phyloP scores from a whole-genome alignment of 176 grass and related monocot genomes.

The Guadua angustifolia region DNA sequence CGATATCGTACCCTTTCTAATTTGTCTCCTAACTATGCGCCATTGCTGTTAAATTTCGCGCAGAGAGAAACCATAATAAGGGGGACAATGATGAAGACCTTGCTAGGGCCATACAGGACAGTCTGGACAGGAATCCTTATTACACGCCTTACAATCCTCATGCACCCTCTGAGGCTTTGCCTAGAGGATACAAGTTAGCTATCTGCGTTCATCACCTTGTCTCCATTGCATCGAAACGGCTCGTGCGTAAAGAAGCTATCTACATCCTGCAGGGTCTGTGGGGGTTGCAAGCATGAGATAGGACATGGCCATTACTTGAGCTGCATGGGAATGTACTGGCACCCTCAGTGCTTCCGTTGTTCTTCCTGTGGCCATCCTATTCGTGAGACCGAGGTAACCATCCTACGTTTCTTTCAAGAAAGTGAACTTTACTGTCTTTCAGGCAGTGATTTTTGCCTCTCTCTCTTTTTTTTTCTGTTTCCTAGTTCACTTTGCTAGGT shows the following conservation, averaged over 20 bases:
- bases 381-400: conserved; percentile 72
- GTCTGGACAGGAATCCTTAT: conserved; percentile 61
- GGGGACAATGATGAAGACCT: conserved; percentile 75
- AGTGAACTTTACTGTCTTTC: conserved; percentile 1
- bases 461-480: conserved; percentile 30
- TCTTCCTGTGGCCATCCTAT: conserved; percentile 66
- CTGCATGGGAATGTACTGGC: conserved; percentile 96
- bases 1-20: not conserved
- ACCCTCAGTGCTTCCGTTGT: conserved; percentile 86
- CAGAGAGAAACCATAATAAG: conserved; percentile 58
- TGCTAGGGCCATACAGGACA: conserved; percentile 73
- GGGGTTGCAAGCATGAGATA: conserved; percentile 84
- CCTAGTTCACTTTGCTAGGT: conserved; percentile 84
- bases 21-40: not conserved
- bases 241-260: conserved; percentile 6
- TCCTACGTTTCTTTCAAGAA: conserved; percentile 23
- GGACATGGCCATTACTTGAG: conserved; percentile 93
- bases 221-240: not conserved
- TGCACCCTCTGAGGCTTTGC: conserved; percentile 62
- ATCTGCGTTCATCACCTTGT: conserved; percentile 11
- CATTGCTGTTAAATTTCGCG: conserved; percentile 21
- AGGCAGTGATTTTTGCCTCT: not conserved
- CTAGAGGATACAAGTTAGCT: conserved; percentile 73
- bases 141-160: conserved; percentile 62
- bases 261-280: conserved; percentile 67